Evolutionary conservation across 2,329 filamentous ascomycete species (phyloP).

Genomic region (Epichloe gansuensis): DNA sequence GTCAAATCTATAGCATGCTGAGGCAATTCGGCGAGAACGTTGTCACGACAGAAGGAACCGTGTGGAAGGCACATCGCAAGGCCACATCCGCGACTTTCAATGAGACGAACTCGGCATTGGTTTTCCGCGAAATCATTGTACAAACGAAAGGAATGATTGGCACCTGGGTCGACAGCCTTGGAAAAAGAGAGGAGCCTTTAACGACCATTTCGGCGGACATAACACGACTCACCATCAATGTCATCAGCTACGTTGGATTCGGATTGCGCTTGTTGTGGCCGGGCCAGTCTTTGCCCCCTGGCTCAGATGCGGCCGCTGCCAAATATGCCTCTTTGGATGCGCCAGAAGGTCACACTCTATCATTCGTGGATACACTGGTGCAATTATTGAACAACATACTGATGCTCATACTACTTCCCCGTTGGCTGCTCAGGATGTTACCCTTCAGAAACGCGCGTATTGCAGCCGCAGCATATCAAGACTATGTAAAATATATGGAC

Average conservation of each 20-base stretch:
- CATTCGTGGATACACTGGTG: conserved; percentile 51
- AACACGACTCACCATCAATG: conserved; percentile 47
- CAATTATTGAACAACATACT: conserved; percentile 52
- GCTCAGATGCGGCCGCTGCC: conserved; percentile 30
- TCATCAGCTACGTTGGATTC: conserved; percentile 58
- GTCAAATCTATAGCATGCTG: conserved; percentile 24
- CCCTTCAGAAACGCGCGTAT: conserved; percentile 39
- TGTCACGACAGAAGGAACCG: conserved; percentile 53
- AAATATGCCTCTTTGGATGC: conserved; percentile 37
- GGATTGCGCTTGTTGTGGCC: conserved; percentile 51
- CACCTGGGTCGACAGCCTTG: conserved; percentile 36
- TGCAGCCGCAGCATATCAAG: conserved; percentile 42
- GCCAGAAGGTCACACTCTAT: conserved; percentile 46
- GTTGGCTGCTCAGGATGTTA: conserved; percentile 39
- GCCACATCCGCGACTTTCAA: conserved; percentile 61
- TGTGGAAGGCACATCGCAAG: conserved; percentile 65
- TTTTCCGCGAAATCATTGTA: conserved; percentile 48
- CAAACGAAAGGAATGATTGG: conserved; percentile 52
- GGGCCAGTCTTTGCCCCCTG: conserved; percentile 39
- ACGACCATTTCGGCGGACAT: conserved; percentile 48
- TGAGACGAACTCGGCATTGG: conserved; percentile 59
- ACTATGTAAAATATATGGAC: conserved; percentile 59
- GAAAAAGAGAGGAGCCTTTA: conserved; percentile 29
- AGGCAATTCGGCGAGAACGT: conserved; percentile 56
- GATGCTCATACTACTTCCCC: conserved; percentile 46